Conservation (phyloP, 805 yeast genomes). For the Candida peoriensis region DNA sequence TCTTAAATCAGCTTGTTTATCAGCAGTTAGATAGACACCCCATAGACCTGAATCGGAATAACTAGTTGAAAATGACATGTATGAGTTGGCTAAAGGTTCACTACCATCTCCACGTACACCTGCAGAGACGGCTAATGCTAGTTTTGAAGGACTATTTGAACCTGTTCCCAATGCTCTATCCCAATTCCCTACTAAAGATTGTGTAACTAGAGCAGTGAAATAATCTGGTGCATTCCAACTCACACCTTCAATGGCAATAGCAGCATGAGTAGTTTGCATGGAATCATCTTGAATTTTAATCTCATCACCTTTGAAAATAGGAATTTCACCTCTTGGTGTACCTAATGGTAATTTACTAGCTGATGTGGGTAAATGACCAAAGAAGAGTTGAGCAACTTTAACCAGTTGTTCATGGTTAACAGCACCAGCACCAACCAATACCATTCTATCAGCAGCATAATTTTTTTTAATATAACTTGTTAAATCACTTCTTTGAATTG, state of each 20-base stretch:
- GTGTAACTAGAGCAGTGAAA: constrained; percentile 91
- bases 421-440: constrained; percentile 93
- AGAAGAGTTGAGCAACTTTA: constrained; percentile 64
- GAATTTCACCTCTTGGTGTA: constrained; percentile 56
- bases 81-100: constrained; percentile 81
- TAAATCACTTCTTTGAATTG: constrained; percentile 73
- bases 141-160: constrained; percentile 77
- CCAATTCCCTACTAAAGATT: constrained; percentile 97
- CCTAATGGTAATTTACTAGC: constrained; percentile 65
- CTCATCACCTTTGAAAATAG: constrained; percentile 82
- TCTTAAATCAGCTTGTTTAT: constrained; percentile 57
- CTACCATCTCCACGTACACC: constrained; percentile 50
- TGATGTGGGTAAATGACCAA: constrained; percentile 58
- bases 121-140: constrained; percentile 60
- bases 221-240: constrained; percentile 96
- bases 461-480: constrained; percentile 75
- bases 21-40: constrained; percentile 91
- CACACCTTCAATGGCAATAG: constrained; percentile 95
- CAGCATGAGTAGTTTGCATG: constrained; percentile 85
- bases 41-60: constrained; percentile 97
- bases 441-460: constrained; percentile 97
- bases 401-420: constrained; percentile 86
- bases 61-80: constrained; percentile 94
- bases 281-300: constrained; percentile 76
- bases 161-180: constrained; percentile 88